These are phyloP conservation scores for Catenaria anguillulae DNA, from an alignment of 371 early-diverging fungal species.

Conservation along the genomic window DNA sequence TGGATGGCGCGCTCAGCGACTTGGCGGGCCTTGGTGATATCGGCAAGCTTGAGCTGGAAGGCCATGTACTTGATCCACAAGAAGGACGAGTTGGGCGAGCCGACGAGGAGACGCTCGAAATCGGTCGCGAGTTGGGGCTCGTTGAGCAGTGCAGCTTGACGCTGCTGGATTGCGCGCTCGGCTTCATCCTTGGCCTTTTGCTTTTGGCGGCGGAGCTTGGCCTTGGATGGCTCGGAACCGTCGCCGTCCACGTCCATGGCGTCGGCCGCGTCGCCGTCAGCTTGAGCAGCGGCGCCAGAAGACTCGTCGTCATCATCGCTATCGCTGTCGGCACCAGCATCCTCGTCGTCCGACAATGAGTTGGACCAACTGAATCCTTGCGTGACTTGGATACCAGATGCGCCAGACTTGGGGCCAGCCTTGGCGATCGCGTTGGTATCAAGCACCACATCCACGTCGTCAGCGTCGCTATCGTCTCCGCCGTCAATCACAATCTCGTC, in stretches of 20 bases:
- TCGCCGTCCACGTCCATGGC: slow-evolving; percentile 7
- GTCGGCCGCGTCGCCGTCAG: slow-evolving; percentile 23
- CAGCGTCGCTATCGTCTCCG: slow-evolving; percentile 6
- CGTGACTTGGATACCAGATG: slow-evolving; percentile 13
- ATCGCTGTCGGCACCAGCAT: slow-evolving; percentile 26
- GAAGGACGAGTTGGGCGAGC: slow-evolving; percentile 87
- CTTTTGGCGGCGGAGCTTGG: slow-evolving; percentile 9
- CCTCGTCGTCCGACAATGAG: slow-evolving; percentile 19
- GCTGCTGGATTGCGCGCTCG: slow-evolving; percentile 15
- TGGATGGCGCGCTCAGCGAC: slow-evolving; percentile 85
- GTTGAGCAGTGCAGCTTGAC: slow-evolving; percentile 20
- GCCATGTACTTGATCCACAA: slow-evolving; percentile 98
- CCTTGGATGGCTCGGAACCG: background rate
- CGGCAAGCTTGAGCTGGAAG: slow-evolving; percentile 73
- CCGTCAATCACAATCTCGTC: slow-evolving; percentile 11
- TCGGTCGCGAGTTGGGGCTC: slow-evolving; percentile 32
- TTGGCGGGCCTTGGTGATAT: slow-evolving; percentile 76
- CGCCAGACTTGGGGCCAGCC: background rate
- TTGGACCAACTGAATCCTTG: slow-evolving; percentile 14
- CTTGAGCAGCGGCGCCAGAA: too few species aligned
- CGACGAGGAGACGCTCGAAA: slow-evolving; percentile 78
- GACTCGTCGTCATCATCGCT: slow-evolving; percentile 24
- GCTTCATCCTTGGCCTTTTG: slow-evolving; percentile 21
- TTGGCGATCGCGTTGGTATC: background rate
- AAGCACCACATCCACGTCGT: slow-evolving; percentile 8